phyloP scores from a whole-genome alignment of 306 rosid genomes.

The Trifolium repens region DNA sequence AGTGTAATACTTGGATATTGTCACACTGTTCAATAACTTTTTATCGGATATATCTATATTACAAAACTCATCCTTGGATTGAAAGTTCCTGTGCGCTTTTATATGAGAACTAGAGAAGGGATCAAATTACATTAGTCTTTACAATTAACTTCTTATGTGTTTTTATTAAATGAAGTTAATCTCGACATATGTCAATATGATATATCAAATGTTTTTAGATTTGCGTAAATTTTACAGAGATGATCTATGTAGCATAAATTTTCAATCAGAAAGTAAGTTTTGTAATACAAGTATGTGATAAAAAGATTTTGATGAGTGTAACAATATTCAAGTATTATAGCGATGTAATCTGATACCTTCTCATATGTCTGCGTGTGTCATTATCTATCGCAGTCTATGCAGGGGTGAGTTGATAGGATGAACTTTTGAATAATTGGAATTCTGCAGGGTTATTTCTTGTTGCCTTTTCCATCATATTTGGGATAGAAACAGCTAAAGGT shows the following conservation, averaged over 20 bases:
- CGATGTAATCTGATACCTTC: neutral
- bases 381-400: neutral
- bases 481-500: slow-evolving; percentile 77
- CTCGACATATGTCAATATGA: neutral
- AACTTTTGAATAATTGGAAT: slow-evolving; percentile 6
- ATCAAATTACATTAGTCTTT: neutral
- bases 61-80: neutral
- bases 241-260: neutral
- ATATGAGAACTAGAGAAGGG: neutral
- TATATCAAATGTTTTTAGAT: no score
- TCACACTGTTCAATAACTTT: neutral
- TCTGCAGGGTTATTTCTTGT: slow-evolving; percentile 69
- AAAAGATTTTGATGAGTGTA: neutral
- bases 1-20: neutral
- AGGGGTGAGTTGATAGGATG: slow-evolving; percentile 19
- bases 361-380: neutral
- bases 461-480: slow-evolving; percentile 64
- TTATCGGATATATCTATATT: neutral
- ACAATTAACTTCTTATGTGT: neutral
- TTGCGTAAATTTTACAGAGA: neutral
- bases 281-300: neutral
- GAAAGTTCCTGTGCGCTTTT: neutral
- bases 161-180: neutral
- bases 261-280: neutral
- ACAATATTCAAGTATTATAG: neutral